phyloP scores from a whole-genome alignment of 352 stramenopile genomes.

The Pythium aquatile region DNA sequence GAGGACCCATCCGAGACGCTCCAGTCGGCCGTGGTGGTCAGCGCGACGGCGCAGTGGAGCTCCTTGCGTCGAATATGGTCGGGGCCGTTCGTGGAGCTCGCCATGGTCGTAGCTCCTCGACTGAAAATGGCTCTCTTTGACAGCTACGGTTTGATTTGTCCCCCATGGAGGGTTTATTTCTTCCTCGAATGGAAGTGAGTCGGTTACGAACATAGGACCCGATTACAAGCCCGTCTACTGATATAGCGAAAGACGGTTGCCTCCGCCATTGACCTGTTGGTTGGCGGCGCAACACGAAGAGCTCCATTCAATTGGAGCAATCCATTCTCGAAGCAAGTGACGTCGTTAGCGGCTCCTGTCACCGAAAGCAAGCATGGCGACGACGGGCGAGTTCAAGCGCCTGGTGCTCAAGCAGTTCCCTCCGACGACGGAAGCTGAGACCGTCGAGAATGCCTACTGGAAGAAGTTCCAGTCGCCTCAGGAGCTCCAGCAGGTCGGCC shows the following conservation, averaged over 20 bases:
- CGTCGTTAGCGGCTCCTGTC: neutral
- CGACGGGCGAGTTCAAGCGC: slow-evolving; percentile 79
- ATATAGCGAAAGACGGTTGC: slow-evolving; percentile 9
- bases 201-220: neutral
- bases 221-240: slow-evolving; percentile 12
- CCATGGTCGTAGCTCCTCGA: neutral
- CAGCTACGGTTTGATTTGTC: neutral
- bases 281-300: slow-evolving; percentile 25
- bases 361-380: slow-evolving; percentile 45
- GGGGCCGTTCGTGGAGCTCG: slow-evolving; percentile 21
- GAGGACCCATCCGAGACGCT: slow-evolving; percentile 37
- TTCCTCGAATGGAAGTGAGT: neutral
- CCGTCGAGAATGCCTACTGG: slow-evolving; percentile 84
- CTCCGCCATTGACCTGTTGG: slow-evolving; percentile 18
- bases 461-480: slow-evolving; percentile 85
- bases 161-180: neutral
- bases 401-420: slow-evolving; percentile 89
- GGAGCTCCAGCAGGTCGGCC: slow-evolving; percentile 82
- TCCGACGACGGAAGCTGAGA: slow-evolving; percentile 69
- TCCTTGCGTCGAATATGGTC: slow-evolving; percentile 64
- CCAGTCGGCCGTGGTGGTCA: slow-evolving; percentile 50
- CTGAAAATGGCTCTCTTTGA: slow-evolving; percentile 3
- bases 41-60: slow-evolving; percentile 34
- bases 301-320: slow-evolving; percentile 20
- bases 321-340: slow-evolving; percentile 2